phyloP scores from a whole-genome alignment of 2,329 filamentous ascomycete genomes.

The Trichophyton rubrum region DNA sequence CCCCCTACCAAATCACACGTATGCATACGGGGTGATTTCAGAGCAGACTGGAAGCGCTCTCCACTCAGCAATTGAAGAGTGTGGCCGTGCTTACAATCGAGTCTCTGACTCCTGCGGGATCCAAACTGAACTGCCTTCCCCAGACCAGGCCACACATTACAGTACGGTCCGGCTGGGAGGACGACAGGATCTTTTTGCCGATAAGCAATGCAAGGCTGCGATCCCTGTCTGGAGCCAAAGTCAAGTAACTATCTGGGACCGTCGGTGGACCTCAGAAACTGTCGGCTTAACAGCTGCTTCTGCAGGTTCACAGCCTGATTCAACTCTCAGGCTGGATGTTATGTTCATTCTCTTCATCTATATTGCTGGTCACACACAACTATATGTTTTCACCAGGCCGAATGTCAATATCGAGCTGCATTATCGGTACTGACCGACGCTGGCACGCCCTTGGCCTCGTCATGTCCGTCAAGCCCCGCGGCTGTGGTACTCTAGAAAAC shows the following conservation, averaged over 20 bases:
- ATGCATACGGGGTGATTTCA: background rate
- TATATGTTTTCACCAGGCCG: too few relatives aligned
- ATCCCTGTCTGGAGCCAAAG: background rate
- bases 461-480: too few relatives aligned
- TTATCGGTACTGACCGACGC: too few relatives aligned
- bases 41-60: background rate
- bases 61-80: background rate
- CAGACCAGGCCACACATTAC: background rate
- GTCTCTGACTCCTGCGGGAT: background rate
- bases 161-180: background rate
- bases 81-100: background rate
- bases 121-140: background rate
- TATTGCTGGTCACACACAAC: too few relatives aligned
- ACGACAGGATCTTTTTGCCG: background rate
- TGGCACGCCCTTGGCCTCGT: too few relatives aligned
- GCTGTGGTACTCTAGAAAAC: background rate
- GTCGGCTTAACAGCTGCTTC: too few relatives aligned
- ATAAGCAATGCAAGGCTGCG: background rate
- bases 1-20: background rate
- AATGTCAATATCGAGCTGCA: too few relatives aligned
- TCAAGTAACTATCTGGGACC: background rate
- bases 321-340: too few relatives aligned
- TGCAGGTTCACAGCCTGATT: too few relatives aligned
- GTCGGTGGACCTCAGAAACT: background rate
- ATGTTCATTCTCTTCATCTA: too few relatives aligned